Conservation (phyloP, 768 basidiomycete species). For the Russula compacta region DNA sequence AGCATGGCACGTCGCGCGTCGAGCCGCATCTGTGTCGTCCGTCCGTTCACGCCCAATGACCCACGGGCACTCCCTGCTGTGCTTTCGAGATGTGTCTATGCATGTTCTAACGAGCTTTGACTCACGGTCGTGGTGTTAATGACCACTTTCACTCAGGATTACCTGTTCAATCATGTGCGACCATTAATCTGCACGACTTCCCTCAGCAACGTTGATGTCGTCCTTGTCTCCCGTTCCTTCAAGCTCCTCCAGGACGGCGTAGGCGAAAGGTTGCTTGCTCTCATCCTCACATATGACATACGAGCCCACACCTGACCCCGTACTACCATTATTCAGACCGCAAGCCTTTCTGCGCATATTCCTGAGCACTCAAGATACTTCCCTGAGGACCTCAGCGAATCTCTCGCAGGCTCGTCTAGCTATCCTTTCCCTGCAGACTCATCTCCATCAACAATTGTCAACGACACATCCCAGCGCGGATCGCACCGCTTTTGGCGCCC, state of each 20-base stretch:
- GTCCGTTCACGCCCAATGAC: slow-evolving; percentile 65
- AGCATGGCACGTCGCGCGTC: slow-evolving; percentile 57
- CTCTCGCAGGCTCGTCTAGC: slow-evolving; percentile 22
- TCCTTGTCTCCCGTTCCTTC: slow-evolving; percentile 68
- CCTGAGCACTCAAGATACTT: slow-evolving; percentile 37
- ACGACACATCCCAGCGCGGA: slow-evolving; percentile 47
- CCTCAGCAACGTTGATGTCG: slow-evolving; percentile 60
- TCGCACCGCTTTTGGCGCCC: slow-evolving; percentile 76
- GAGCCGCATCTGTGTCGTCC: slow-evolving; percentile 27
- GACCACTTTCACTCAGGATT: slow-evolving; percentile 34
- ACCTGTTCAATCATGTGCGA: slow-evolving; percentile 87
- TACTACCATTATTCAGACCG: neutral
- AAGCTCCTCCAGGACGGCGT: slow-evolving; percentile 66
- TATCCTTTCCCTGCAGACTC: slow-evolving; percentile 22
- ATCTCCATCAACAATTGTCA: too few relatives aligned
- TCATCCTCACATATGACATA: neutral
- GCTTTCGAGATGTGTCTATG: slow-evolving; percentile 44
- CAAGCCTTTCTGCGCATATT: slow-evolving; percentile 32
- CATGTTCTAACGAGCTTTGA: too few relatives aligned
- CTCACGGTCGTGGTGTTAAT: slow-evolving; percentile 65
- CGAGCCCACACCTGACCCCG: slow-evolving; percentile 23
- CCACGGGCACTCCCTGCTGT: slow-evolving; percentile 42
- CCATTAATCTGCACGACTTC: slow-evolving; percentile 89
- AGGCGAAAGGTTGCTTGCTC: slow-evolving; percentile 41
- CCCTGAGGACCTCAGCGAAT: slow-evolving; percentile 26